Evolutionary conservation across 2,329 filamentous ascomycete species (phyloP).

Genomic region (Tolypocladium inflatum): DNA sequence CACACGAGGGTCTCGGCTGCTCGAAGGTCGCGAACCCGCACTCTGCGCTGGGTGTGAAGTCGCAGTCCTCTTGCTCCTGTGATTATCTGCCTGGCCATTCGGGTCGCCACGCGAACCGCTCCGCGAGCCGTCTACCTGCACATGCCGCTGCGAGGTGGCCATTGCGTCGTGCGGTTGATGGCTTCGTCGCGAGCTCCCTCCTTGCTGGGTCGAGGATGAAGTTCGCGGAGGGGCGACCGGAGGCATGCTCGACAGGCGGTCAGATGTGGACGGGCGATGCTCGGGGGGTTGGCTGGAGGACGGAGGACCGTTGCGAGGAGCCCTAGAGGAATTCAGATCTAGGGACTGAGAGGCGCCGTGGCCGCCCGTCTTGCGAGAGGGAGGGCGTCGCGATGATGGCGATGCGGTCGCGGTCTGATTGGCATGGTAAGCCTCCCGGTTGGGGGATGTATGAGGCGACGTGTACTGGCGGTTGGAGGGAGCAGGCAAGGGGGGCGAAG

Average conservation of each 20-base stretch:
- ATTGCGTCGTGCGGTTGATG: conserved; percentile 35
- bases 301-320: conserved; percentile 33
- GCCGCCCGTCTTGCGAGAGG: conserved; percentile 42
- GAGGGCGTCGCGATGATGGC: conserved; percentile 42
- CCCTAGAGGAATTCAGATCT: conserved; percentile 33
- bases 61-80: conserved; percentile 19
- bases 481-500: conserved; percentile 39
- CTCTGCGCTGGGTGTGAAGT: conserved; percentile 22
- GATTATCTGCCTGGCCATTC: conserved; percentile 16
- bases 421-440: conserved; percentile 48
- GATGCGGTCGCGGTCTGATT: conserved; percentile 37
- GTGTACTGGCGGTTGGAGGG: conserved; percentile 42
- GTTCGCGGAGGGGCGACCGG: conserved; percentile 72
- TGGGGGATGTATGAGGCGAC: conserved; percentile 40
- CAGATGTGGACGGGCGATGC: conserved; percentile 33
- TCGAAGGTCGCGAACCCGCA: conserved; percentile 25
- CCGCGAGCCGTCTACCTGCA: conserved; percentile 24
- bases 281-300: conserved; percentile 31
- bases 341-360: conserved; percentile 28
- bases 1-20: conserved; percentile 29
- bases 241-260: conserved; percentile 51
- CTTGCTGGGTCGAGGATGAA: conserved; percentile 61
- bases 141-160: conserved; percentile 31
- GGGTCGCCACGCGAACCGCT: conserved; percentile 22
- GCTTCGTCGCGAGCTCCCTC: conserved; percentile 32